Percentiles rank a stretch among this genome's conserved stretches.
Conservation (phyloP, 2,329 filamentous ascomycete species). For the Paramyrothecium sp. region DNA sequence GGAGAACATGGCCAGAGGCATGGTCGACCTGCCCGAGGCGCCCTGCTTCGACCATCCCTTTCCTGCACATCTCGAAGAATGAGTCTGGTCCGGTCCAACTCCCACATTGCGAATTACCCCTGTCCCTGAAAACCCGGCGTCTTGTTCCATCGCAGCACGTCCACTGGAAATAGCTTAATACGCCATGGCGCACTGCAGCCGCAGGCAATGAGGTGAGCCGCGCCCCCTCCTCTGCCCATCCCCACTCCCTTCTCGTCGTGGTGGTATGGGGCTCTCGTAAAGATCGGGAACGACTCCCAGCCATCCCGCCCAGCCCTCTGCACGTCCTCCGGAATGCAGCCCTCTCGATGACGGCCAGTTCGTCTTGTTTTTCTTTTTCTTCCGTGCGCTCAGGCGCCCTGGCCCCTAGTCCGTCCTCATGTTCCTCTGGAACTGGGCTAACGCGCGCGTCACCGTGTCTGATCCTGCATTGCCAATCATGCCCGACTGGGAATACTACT, state of each 20-base stretch:
- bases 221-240: background rate
- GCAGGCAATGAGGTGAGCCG: background rate
- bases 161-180: background rate
- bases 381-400: background rate
- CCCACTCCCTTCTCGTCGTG: background rate
- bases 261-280: background rate
- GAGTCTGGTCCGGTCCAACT: background rate
- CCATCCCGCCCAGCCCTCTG: background rate
- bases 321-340: background rate
- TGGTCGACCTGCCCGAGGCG: background rate
- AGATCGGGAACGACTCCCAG: background rate
- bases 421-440: background rate
- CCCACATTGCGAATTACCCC: background rate
- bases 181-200: background rate
- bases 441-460: background rate
- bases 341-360: background rate
- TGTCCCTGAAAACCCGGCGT: background rate
- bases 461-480: no score
- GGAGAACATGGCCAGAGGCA: no score
- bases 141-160: background rate
- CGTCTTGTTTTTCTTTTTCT: background rate
- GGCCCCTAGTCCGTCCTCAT: background rate
- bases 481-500: no score
- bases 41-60: background rate
- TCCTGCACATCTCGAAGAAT: background rate